Base-by-base conservation (phyloP, 768 basidiomycete species). In the Ramaria sp. region DNA sequence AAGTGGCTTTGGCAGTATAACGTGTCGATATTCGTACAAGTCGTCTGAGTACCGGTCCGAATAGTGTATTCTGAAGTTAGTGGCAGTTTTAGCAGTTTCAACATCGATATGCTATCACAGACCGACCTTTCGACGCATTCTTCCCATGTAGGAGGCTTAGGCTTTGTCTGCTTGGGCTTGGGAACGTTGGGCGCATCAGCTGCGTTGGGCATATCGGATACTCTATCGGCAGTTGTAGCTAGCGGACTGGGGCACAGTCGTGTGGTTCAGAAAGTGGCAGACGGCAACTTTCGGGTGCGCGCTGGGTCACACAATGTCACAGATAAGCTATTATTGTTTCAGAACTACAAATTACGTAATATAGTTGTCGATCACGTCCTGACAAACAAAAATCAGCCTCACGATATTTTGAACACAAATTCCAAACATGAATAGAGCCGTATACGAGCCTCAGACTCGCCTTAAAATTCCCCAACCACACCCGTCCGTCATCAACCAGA, bases 31-130 rank as follows among this genome's bases (percentile, higher is more conserved):
- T 76, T 98, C 94, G 70, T 80, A 96, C 61, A 80, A 72, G 69
- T 95, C 91, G 70, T 98, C 94, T 7, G 88, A 81, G 69, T 97
- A 93, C 60, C 89, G 84, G 70, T 91, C 88, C 59, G 90, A 92
- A 67, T 92, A 92, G 66, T 90, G 85, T 64, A 92, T 92, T 68
- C 89, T 91, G 62, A 20, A 42, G 53, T 46, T 27, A 43, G 54
- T 22, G 27, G 51, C 24, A 53, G 19, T 24, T 17, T 15, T 30
- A 19, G 27, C 17, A 33, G 27, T 27, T 53, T 17, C 53, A 7
- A 17, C 15, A 46, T n/a, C 5, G 43, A 34, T 24, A 11, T 15
- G 22, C 45, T 51, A 48, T 17, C 46, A 48, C 54, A 50, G 55
- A 64, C 72, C 59, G 62, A 86, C 88, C 84, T 88, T 66, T 87